Evolutionary conservation across 2,329 filamentous ascomycete genomes (phyloP), one percentile per base, ranked within the genome.

Genomic region (Helicocarpus griseus): DNA sequence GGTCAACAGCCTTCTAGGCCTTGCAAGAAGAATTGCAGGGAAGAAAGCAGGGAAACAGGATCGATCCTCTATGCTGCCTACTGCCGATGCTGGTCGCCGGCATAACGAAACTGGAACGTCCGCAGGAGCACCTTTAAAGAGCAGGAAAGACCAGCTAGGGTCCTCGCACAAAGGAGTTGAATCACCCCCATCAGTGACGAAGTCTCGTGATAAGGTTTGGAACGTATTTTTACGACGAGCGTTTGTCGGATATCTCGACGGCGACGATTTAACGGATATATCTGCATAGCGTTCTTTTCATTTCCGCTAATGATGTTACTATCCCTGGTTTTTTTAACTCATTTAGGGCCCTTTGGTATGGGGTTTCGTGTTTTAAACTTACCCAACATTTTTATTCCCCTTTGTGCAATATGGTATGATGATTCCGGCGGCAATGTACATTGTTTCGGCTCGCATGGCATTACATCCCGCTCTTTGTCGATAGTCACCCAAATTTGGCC

Each of bases 21-120:
- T 97, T 45, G 93, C 93, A 9, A 80, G 84, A 56, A 77, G 84
- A 50, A 94, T 97, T 62, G 87, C 86, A 61, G 87, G 86, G 1
- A 72, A 79, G 49, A 72, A 70, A 46, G 50, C 50, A 49, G 51
- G 26, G 53, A 2, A 28, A 19, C 21, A 40, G 11, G 11, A 19
- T 4, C 13, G 39, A 39, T 11, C 26, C 24, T 3, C n/a, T 19
- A 6, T 28, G 13, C 13, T 24, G 17, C 41, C n/a, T 17, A 22
- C 13, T 13, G 28, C 28, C 2, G 28, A 33, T 33, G 8, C n/a
- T 9, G 9, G 28, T n/a, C 35, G 29, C 9, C 17, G 8, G 13
- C n/a, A 35, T 22, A 21, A 29, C 17, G 19, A 47, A 31, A 14
- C 28, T 24, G 19, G 22, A 22, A 4, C 29, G 2, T 6, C 41